Evolutionary conservation across 2,329 filamentous ascomycete species (phyloP).

Genomic region (Fusarium sp.): DNA sequence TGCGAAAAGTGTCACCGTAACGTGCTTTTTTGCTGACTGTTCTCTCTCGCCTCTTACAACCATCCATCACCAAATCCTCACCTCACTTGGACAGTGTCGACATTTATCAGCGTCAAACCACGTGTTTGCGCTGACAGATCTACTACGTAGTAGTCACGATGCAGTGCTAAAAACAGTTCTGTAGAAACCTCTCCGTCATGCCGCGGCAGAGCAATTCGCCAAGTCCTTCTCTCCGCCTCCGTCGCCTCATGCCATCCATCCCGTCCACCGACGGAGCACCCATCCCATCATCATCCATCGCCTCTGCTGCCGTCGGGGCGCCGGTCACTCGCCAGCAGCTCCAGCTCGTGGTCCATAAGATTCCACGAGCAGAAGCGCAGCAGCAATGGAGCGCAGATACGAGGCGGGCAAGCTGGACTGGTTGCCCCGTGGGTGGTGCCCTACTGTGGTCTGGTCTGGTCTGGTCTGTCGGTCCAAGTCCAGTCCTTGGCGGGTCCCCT

Average conservation of each 20-base stretch:
- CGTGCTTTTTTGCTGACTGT: neutral
- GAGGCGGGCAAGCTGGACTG: slow-evolving; percentile 11
- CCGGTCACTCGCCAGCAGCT: neutral
- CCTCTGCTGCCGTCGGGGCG: neutral
- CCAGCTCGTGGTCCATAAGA: neutral
- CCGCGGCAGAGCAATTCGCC: neutral
- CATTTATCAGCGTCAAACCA: slow-evolving; percentile 6
- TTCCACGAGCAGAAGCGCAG: slow-evolving; percentile 7
- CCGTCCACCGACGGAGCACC: neutral
- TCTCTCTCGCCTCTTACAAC: neutral
- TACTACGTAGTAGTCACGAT: neutral
- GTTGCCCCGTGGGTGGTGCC: neutral
- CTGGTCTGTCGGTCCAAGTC: neutral
- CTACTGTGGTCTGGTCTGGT: neutral
- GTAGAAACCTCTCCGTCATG: neutral
- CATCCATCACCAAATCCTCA: neutral
- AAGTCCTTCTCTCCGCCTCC: neutral
- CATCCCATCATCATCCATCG: neutral
- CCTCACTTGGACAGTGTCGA: neutral
- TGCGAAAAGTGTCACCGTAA: neutral
- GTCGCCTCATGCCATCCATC: slow-evolving; percentile 6
- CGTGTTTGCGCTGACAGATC: slow-evolving; percentile 5
- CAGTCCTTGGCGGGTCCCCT: slow-evolving; percentile 1
- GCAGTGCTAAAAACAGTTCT: slow-evolving; percentile 5
- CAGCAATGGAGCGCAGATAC: slow-evolving; percentile 26